phyloP scores from a whole-genome alignment of 2,329 filamentous ascomycete species.

The Colletotrichum lindemuthianum region DNA sequence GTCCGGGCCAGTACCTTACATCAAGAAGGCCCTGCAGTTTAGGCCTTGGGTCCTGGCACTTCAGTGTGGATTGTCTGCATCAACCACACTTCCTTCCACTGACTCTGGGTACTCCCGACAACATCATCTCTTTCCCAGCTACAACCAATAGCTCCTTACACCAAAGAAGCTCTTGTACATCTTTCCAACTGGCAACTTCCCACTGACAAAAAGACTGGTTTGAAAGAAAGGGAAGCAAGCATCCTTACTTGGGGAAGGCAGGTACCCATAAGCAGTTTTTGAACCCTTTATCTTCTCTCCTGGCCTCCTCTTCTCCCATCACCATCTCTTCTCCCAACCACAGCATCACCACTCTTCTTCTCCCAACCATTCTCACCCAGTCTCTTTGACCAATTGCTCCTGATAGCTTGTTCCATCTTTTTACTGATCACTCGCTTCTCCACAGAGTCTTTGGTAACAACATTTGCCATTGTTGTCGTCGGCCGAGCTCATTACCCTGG shows the following conservation, averaged over 20 bases:
- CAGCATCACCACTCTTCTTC: slow-evolving; percentile 55
- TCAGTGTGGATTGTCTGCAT: slow-evolving; percentile 5
- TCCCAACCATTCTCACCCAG: slow-evolving; percentile 42
- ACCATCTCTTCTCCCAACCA: slow-evolving; percentile 39
- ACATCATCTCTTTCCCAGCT: slow-evolving; percentile 16
- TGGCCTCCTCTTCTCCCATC: slow-evolving; percentile 40
- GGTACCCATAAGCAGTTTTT: slow-evolving; percentile 24
- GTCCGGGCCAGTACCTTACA: background rate
- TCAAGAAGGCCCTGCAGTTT: too few species aligned
- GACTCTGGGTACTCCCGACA: slow-evolving; percentile 2
- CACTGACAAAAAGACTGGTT: background rate
- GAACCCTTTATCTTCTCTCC: slow-evolving; percentile 40
- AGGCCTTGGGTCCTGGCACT: background rate
- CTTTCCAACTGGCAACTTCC: slow-evolving; percentile 6
- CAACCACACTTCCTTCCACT: background rate
- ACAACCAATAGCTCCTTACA: slow-evolving; percentile 1
- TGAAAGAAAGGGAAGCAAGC: slow-evolving; percentile 23
- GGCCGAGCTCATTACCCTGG: slow-evolving; percentile 24
- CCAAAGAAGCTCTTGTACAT: background rate
- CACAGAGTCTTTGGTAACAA: slow-evolving; percentile 62
- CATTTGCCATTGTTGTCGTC: slow-evolving; percentile 50
- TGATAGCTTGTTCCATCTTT: slow-evolving; percentile 68
- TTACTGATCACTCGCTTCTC: slow-evolving; percentile 66
- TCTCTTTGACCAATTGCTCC: slow-evolving; percentile 62
- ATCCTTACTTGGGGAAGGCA: slow-evolving; percentile 17